These are phyloP conservation scores for Fusarium albosuccineum DNA, from an alignment of 2,329 filamentous ascomycete species.

Conservation along the genomic window DNA sequence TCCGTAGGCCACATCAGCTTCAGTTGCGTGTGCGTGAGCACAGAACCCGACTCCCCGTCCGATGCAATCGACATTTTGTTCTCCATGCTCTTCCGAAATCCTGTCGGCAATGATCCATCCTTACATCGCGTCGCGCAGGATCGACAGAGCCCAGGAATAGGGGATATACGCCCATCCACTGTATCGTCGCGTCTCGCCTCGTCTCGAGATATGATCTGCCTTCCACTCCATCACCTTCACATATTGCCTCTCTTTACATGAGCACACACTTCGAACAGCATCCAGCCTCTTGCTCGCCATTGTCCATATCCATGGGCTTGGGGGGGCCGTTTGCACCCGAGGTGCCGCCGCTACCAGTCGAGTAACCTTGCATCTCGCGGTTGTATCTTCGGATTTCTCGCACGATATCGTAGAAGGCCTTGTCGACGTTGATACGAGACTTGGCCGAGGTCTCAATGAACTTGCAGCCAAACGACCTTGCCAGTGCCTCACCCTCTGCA, in stretches of 20 bases:
- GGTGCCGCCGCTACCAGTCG: constrained; percentile 75
- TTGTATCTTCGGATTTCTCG: constrained; percentile 98
- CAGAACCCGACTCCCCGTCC: constrained; percentile 56
- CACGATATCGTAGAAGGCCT: constrained; percentile 98
- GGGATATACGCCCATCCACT: constrained; percentile 24
- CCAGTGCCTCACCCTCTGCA: constrained; percentile 89
- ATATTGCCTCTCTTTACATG: constrained; percentile 71
- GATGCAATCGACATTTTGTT: constrained; percentile 52
- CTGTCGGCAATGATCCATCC: constrained; percentile 35
- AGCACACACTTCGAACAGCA: constrained; percentile 90
- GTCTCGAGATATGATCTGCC: constrained; percentile 25
- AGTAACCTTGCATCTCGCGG: constrained; percentile 95
- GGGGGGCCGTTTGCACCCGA: constrained; percentile 71
- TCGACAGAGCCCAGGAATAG: constrained; percentile 25
- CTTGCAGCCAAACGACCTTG: constrained; percentile 91
- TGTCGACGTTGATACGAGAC: constrained; percentile 97
- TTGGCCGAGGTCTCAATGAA: constrained; percentile 99
- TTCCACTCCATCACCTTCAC: constrained; percentile 29
- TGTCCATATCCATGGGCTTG: constrained; percentile 84
- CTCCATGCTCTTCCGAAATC: constrained; percentile 37
- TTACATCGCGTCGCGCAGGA: constrained; percentile 31
- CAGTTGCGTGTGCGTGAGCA: constrained; percentile 46
- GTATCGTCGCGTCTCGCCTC: constrained; percentile 18
- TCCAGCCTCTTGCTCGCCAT: constrained; percentile 75
- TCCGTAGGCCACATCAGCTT: constrained; percentile 40